These are phyloP conservation scores for Xylaria castorea DNA, from an alignment of 495 filamentous ascomycete genomes.

Conservation along the genomic window DNA sequence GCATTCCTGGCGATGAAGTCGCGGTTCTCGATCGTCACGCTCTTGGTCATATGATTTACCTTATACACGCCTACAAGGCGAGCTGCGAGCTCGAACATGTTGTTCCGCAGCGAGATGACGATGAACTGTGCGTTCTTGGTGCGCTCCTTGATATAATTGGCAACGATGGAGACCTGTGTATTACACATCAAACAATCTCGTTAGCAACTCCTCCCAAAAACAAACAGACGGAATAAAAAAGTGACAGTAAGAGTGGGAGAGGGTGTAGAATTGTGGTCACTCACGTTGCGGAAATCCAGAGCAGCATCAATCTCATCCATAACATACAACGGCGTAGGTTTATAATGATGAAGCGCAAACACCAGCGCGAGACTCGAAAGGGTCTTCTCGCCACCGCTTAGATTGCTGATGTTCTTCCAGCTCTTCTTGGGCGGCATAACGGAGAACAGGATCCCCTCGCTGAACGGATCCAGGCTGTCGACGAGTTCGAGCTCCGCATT, in stretches of 20 bases:
- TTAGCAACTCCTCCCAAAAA: neutral
- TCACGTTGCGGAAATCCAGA: constrained; percentile 95
- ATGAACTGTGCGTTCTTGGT: constrained; percentile 99
- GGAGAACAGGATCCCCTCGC: constrained; percentile 92
- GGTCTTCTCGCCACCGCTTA: constrained; percentile 97
- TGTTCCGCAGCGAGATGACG: constrained; percentile 96
- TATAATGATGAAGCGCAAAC: constrained; percentile 97
- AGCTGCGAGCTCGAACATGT: constrained; percentile 98
- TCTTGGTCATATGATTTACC: constrained; percentile 99
- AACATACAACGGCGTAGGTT: constrained; percentile 95
- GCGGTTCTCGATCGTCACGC: constrained; percentile 90
- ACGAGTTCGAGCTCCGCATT: constrained; percentile 98
- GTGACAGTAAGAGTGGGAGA: neutral
- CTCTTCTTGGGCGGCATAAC: constrained; percentile 99
- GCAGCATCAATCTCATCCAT: constrained; percentile 99
- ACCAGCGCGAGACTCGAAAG: constrained; percentile 91
- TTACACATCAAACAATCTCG: neutral
- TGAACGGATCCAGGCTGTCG: constrained; percentile 93
- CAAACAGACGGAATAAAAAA: neutral
- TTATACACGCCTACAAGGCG: constrained; percentile 97
- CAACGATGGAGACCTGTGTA: constrained; percentile 90
- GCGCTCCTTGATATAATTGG: constrained; percentile 97
- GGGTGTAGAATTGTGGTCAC: constrained; percentile 41
- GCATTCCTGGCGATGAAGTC: constrained; percentile 68
- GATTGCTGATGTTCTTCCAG: constrained; percentile 98